phyloP scores from a whole-genome alignment of 148 eudicot genomes.

The Suaeda aralocaspica region DNA sequence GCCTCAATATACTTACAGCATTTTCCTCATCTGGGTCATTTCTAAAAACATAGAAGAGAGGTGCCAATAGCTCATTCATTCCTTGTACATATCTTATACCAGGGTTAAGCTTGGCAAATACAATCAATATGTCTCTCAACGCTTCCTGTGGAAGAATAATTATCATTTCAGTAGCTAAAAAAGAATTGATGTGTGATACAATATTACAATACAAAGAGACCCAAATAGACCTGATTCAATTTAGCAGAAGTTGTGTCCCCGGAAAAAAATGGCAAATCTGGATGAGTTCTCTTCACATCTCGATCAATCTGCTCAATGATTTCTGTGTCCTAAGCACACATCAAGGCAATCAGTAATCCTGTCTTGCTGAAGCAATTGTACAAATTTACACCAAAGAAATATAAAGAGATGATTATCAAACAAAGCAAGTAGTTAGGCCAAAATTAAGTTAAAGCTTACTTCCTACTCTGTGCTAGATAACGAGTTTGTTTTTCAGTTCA shows the following conservation, averaged over 20 bases:
- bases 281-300: constrained; percentile 97
- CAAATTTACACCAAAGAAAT: constrained; percentile 2
- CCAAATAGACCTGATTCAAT: constrained; percentile 57
- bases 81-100: constrained; percentile 99
- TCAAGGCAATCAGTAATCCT: constrained; percentile 1
- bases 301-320: constrained; percentile 94
- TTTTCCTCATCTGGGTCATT: constrained; percentile 84
- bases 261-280: constrained; percentile 84
- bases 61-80: constrained; percentile 97
- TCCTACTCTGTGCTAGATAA: too few species aligned
- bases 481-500: too few species aligned
- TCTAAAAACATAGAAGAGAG: constrained; percentile 76
- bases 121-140: constrained; percentile 67
- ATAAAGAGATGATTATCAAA: not conserved
- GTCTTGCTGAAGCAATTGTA: constrained; percentile 4
- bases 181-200: not conserved
- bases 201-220: not conserved
- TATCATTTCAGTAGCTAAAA: constrained; percentile 14
- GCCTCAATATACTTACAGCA: constrained; percentile 82
- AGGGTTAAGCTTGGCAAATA: constrained; percentile 94
- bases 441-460: not conserved
- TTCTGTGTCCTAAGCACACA: constrained; percentile 67
- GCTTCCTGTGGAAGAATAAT: constrained; percentile 54
- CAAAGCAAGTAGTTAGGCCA: not conserved
- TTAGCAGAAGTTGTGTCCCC: constrained; percentile 70